These are phyloP conservation scores for Globisporangium sylvaticum DNA, from an alignment of 352 stramenopile genomes.

Conservation along the genomic window DNA sequence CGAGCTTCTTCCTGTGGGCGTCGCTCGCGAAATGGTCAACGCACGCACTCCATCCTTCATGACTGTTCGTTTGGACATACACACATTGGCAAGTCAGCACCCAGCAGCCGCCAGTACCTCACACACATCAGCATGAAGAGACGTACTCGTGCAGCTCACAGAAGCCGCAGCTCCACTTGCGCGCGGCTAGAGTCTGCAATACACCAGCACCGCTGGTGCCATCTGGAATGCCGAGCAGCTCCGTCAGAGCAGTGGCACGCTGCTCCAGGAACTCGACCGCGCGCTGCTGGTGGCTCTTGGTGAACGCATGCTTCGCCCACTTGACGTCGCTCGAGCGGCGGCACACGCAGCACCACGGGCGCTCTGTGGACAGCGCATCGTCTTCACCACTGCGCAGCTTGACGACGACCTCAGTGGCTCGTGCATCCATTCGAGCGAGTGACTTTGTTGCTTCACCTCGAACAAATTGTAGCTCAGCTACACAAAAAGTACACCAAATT, in stretches of 20 bases:
- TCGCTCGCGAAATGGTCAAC: constrained; percentile 38
- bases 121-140: not conserved
- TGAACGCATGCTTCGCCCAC: constrained; percentile 72
- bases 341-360: constrained; percentile 53
- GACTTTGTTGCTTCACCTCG: too few species aligned
- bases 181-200: not conserved
- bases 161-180: constrained; percentile 39
- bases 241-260: constrained; percentile 24
- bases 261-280: constrained; percentile 36
- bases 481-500: too few species aligned
- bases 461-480: too few species aligned
- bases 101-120: not conserved
- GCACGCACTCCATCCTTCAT: constrained; percentile 12
- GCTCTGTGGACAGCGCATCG: constrained; percentile 15
- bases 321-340: constrained; percentile 54
- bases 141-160: constrained; percentile 32
- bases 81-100: not conserved
- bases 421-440: not conserved
- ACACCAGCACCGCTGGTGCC: constrained; percentile 1
- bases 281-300: constrained; percentile 42
- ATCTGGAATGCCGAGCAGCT: not conserved
- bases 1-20: constrained; percentile 31
- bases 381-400: not conserved
- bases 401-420: not conserved
- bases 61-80: not conserved